Conservation (phyloP, 176 grass and related monocot genomes). For the Puya raimondii region DNA sequence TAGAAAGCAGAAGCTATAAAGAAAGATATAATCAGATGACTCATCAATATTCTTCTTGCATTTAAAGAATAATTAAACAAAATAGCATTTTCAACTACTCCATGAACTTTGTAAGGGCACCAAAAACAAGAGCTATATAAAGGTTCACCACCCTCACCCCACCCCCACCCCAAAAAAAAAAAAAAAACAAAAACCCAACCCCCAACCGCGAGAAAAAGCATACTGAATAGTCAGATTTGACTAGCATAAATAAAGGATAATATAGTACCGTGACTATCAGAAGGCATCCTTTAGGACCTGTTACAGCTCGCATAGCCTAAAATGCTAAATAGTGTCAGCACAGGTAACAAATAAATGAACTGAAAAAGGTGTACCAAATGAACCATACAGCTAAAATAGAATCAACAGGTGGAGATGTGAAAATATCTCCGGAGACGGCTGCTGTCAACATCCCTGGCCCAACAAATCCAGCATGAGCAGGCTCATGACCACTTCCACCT, state of each 20-base stretch:
- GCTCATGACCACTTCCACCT: constrained; percentile 97
- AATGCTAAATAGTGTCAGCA: constrained; percentile 27
- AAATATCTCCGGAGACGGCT: constrained; percentile 93
- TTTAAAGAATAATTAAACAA: background rate
- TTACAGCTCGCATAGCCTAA: constrained; percentile 98
- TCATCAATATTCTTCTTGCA: background rate
- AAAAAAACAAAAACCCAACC: too few relatives aligned
- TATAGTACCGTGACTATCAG: constrained; percentile 81
- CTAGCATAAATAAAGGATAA: constrained; percentile 8
- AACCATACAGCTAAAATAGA: constrained; percentile 87
- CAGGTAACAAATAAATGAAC: constrained; percentile 11
- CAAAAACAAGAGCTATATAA: background rate
- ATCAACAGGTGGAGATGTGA: constrained; percentile 79
- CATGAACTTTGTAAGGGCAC: background rate
- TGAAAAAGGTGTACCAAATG: constrained; percentile 14
- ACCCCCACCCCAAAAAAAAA: too few relatives aligned
- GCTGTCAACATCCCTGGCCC: constrained; percentile 95
- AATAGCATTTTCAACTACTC: background rate
- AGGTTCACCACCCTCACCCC: background rate
- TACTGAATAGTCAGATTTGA: background rate
- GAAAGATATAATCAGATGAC: background rate
- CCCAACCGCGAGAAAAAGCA: background rate
- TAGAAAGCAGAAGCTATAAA: constrained; percentile 3
- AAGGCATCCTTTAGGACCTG: constrained; percentile 92
- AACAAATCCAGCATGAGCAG: constrained; percentile 97